These are phyloP conservation scores for Arthrobotrys conoides DNA, from an alignment of 2,329 filamentous ascomycete species.

Conservation along the genomic window DNA sequence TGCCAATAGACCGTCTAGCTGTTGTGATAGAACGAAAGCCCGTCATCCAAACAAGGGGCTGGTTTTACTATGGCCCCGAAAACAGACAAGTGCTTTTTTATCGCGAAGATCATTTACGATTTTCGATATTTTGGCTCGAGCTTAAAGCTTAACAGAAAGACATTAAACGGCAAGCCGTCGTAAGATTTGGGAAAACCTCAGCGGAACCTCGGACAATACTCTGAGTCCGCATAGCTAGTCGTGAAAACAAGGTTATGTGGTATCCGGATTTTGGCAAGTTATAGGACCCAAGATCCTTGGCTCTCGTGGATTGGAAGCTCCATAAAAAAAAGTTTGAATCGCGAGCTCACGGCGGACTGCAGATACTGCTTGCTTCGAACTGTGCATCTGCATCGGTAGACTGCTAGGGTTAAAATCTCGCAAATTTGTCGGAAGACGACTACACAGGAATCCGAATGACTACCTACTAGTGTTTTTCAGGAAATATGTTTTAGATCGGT, in stretches of 20 bases:
- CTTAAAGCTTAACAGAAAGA: constrained; percentile 11
- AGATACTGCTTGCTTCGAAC: not conserved
- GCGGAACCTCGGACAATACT: constrained; percentile 9
- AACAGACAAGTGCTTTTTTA: not conserved
- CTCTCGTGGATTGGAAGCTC: not conserved
- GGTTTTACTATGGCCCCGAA: not conserved
- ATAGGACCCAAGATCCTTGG: not conserved
- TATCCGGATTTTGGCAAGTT: constrained; percentile 7
- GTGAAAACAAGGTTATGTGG: too few species aligned
- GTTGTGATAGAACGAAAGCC: not conserved
- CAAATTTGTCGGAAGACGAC: constrained; percentile 15
- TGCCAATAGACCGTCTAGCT: too few species aligned
- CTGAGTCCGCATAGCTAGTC: not conserved
- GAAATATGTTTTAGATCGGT: constrained; percentile 28
- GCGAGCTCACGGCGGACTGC: not conserved
- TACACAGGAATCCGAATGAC: not conserved
- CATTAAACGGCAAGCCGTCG: not conserved
- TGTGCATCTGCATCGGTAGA: not conserved
- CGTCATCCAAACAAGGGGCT: not conserved
- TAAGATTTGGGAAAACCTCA: constrained; percentile 5
- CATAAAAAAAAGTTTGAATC: not conserved
- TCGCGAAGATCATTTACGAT: constrained; percentile 11
- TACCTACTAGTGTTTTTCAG: constrained; percentile 7
- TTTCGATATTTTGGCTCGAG: not conserved
- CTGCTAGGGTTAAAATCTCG: constrained; percentile 20